Conservation (phyloP, 2,329 filamentous ascomycete genomes). For the Alternaria novae-zelandiae region DNA sequence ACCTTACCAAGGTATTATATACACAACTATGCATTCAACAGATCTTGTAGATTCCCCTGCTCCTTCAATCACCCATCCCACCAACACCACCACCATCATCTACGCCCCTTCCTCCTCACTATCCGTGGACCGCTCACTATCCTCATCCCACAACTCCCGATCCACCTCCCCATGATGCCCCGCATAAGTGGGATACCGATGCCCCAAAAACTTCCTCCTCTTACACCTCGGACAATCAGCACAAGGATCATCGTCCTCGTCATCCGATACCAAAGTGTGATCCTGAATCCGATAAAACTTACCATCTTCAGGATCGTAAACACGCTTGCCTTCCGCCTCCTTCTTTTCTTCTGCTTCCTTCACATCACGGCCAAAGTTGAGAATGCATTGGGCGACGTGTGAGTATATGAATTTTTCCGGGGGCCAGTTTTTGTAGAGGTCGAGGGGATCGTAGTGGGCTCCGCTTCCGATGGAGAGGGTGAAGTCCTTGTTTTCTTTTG, state of each 20-base stretch:
- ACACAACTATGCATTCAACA: background rate
- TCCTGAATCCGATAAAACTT: background rate
- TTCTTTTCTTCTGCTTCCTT: background rate
- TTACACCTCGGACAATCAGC: constrained; percentile 1
- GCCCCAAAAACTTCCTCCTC: background rate
- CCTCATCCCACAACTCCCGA: background rate
- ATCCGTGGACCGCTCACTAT: background rate
- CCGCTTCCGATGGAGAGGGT: no score
- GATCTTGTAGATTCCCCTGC: background rate
- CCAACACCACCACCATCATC: background rate
- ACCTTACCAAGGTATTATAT: no score
- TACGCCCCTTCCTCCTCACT: background rate
- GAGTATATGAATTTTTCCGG: background rate
- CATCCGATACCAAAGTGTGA: background rate
- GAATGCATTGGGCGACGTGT: background rate
- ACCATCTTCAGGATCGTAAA: background rate
- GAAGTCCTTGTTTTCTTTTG: background rate
- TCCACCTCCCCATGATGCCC: background rate
- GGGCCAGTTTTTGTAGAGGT: background rate
- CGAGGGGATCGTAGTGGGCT: background rate
- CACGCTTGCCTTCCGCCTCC: background rate
- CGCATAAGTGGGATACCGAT: background rate
- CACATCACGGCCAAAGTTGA: background rate
- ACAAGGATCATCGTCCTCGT: background rate
- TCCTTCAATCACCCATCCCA: background rate